Conservation (phyloP, 305 asterid genomes). For the Striga hermonthica region DNA sequence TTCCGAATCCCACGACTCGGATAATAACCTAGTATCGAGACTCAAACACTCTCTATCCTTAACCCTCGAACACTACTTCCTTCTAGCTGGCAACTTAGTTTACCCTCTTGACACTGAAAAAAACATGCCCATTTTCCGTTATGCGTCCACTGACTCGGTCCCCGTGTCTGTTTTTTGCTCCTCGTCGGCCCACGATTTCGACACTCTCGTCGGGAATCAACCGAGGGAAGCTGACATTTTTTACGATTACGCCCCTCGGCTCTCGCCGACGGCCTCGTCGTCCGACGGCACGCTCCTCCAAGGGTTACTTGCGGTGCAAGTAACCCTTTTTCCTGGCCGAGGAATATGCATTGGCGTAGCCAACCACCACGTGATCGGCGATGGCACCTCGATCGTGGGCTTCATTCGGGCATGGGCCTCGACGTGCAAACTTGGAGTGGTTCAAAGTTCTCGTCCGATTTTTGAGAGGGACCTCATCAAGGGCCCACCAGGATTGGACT, state of each 20-base stretch:
- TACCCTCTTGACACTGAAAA: neutral
- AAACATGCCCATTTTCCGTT: neutral
- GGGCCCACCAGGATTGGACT: neutral
- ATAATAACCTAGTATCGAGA: neutral
- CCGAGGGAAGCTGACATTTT: slow-evolving; percentile 32
- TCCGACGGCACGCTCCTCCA: slow-evolving; percentile 1
- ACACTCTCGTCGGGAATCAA: slow-evolving; percentile 29
- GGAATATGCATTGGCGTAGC: slow-evolving; percentile 40
- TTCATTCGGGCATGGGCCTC: slow-evolving; percentile 36
- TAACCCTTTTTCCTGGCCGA: slow-evolving; percentile 33
- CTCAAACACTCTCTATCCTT: neutral
- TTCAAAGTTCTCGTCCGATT: neutral
- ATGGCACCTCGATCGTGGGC: slow-evolving; percentile 34
- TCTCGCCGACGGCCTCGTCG: slow-evolving; percentile 17
- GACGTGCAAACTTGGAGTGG: slow-evolving; percentile 27
- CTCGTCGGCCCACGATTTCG: slow-evolving; percentile 22
- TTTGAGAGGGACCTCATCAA: neutral
- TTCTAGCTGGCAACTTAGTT: neutral
- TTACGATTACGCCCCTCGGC: slow-evolving; percentile 34
- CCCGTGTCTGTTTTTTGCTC: neutral
- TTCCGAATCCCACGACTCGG: neutral
- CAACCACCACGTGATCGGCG: slow-evolving; percentile 36
- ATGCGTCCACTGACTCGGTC: neutral
- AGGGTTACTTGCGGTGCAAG: slow-evolving; percentile 35
- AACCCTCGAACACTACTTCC: slow-evolving; percentile 14